These are phyloP conservation scores for Venturia oleaginea DNA, from an alignment of 2,329 filamentous ascomycete species.

Conservation along the genomic window DNA sequence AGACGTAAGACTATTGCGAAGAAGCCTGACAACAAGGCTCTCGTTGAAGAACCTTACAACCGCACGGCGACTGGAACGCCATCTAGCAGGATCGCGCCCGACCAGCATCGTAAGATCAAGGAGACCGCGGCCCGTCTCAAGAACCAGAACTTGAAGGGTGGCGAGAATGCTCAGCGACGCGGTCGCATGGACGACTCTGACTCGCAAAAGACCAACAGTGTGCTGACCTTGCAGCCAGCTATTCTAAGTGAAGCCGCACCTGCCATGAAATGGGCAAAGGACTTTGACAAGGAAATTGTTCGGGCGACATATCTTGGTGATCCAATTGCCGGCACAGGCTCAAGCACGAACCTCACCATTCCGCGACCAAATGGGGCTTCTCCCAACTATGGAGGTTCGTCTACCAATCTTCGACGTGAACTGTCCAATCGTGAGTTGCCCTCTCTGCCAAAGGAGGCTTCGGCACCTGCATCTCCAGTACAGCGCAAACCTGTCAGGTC, in stretches of 20 bases:
- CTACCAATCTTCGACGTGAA: conserved; percentile 5
- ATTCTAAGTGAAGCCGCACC: conserved; percentile 81
- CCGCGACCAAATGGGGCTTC: conserved; percentile 3
- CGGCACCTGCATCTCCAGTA: background rate
- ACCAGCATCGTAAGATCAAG: conserved; percentile 89
- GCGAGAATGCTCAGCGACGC: conserved; percentile 42
- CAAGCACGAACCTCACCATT: conserved; percentile 20
- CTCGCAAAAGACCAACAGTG: conserved; percentile 71
- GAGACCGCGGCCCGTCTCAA: conserved; percentile 77
- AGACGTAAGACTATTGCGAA: conserved; percentile 43
- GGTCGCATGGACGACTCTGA: conserved; percentile 45
- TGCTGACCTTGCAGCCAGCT: conserved; percentile 76
- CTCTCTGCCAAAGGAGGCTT: conserved; percentile 28
- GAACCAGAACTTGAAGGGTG: conserved; percentile 53
- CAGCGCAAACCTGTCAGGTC: conserved; percentile 16
- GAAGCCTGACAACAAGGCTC: conserved; percentile 31
- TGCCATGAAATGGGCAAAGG: conserved; percentile 94
- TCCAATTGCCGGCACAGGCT: conserved; percentile 60
- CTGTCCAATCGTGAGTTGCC: conserved; percentile 33
- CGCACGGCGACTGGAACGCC: conserved; percentile 41
- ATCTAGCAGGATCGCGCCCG: conserved; percentile 74
- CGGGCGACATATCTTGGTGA: conserved; percentile 79
- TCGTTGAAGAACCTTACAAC: conserved; percentile 42
- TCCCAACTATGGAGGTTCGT: background rate
- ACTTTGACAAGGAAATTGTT: conserved; percentile 84